Conservation (phyloP, 208 protist genomes). For the Trypanosoma grayi region DNA sequence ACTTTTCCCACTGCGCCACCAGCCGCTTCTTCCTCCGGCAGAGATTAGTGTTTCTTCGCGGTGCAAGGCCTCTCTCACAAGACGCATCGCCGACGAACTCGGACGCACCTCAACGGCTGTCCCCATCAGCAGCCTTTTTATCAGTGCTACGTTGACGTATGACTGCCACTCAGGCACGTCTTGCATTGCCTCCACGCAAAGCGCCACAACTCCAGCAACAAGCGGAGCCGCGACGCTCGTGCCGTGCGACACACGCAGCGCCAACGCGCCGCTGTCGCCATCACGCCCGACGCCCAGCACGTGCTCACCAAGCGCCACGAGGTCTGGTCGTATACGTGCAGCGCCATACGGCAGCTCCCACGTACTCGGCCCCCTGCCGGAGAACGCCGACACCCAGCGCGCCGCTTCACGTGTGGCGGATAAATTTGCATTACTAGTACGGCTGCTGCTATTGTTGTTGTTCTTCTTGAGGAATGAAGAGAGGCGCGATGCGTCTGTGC, state of each 20-base stretch:
- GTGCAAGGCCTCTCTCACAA: constrained; percentile 5
- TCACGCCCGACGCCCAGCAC: constrained; percentile 30
- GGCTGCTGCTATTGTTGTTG: not conserved
- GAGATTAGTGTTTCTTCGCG: not conserved
- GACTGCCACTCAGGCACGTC: not conserved
- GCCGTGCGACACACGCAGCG: constrained; percentile 67
- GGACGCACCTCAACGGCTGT: constrained; percentile 23
- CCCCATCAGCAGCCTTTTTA: constrained; percentile 32
- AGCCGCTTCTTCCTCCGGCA: not conserved
- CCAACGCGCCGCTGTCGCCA: not conserved
- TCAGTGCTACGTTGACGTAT: constrained; percentile 21
- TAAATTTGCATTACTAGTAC: not conserved
- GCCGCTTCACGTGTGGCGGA: not conserved
- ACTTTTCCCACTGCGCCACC: not conserved
- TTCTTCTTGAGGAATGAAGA: not conserved
- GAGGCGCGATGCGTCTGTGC: not conserved
- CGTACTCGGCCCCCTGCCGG: constrained; percentile 91
- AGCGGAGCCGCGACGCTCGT: constrained; percentile 95
- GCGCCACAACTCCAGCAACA: constrained; percentile 90
- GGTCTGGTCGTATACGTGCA: constrained; percentile 96
- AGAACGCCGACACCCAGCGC: constrained; percentile 81
- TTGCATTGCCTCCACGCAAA: constrained; percentile 67
- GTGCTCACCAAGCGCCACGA: constrained; percentile 87
- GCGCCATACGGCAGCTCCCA: constrained; percentile 93
- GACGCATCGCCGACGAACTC: constrained; percentile 3